phyloP scores from a whole-genome alignment of 495 filamentous ascomycete genomes.

The Tuber brumale region DNA sequence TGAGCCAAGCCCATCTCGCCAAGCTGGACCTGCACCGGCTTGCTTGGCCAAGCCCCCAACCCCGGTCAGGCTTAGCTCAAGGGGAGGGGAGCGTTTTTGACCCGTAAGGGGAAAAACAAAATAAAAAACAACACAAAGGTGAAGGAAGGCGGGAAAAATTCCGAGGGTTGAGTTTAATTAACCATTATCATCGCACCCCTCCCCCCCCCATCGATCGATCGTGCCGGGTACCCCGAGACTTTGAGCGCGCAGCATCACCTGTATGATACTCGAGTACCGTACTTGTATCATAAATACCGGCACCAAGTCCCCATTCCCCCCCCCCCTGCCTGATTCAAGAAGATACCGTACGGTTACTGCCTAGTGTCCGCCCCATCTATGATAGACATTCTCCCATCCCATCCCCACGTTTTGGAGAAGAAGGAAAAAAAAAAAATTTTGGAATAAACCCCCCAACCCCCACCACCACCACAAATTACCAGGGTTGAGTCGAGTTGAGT shows the following conservation, averaged over 20 bases:
- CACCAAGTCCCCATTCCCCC: neutral
- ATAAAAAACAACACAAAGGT: neutral
- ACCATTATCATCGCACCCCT: neutral
- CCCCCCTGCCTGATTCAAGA: neutral
- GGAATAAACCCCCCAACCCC: neutral
- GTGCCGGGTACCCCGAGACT: neutral
- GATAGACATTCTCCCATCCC: neutral
- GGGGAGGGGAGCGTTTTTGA: neutral
- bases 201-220: neutral
- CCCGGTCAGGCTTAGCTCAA: neutral
- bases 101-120: neutral
- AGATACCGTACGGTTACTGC: neutral
- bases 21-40: neutral
- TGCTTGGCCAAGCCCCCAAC: neutral
- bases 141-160: neutral
- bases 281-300: neutral
- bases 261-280: too few relatives aligned
- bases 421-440: neutral
- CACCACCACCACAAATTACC: neutral
- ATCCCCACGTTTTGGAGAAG: neutral
- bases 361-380: neutral
- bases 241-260: neutral
- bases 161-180: neutral
- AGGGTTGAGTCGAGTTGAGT: neutral
- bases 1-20: constrained; percentile 2